These are phyloP conservation scores for Coffea canephora DNA, from an alignment of 257 asterid species.

Conservation along the genomic window DNA sequence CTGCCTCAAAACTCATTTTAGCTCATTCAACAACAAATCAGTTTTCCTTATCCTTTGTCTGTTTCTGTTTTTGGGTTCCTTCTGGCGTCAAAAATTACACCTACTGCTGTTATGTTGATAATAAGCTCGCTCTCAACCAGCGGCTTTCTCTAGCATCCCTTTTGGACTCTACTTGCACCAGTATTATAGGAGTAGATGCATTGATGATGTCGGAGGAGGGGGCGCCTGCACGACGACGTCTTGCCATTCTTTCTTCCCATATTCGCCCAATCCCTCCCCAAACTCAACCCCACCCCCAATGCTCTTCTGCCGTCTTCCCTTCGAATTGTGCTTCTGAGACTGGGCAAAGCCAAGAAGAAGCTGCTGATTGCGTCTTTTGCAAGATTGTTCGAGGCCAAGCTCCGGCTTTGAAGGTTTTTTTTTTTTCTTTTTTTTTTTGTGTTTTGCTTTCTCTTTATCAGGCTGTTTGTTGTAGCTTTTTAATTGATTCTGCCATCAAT, in stretches of 20 bases:
- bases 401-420: constrained; percentile 66
- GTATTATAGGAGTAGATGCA: too few relatives aligned
- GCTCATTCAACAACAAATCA: neutral
- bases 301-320: constrained; percentile 25
- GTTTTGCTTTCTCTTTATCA: neutral
- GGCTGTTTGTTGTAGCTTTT: neutral
- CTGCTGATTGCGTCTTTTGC: constrained; percentile 61
- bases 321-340: constrained; percentile 33
- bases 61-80: neutral
- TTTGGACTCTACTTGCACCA: too few relatives aligned
- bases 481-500: neutral
- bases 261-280: constrained; percentile 32
- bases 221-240: constrained; percentile 66
- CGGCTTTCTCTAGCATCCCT: too few relatives aligned
- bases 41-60: neutral
- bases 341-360: constrained; percentile 22
- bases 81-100: too few relatives aligned
- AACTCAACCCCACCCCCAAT: constrained; percentile 13
- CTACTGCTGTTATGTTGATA: too few relatives aligned
- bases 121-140: too few relatives aligned
- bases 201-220: constrained; percentile 26
- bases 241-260: constrained; percentile 65
- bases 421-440: neutral
- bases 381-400: constrained; percentile 66
- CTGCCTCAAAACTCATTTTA: neutral